Evolutionary conservation across 148 eudicot species (phyloP).

Genomic region (Suaeda aralocaspica): DNA sequence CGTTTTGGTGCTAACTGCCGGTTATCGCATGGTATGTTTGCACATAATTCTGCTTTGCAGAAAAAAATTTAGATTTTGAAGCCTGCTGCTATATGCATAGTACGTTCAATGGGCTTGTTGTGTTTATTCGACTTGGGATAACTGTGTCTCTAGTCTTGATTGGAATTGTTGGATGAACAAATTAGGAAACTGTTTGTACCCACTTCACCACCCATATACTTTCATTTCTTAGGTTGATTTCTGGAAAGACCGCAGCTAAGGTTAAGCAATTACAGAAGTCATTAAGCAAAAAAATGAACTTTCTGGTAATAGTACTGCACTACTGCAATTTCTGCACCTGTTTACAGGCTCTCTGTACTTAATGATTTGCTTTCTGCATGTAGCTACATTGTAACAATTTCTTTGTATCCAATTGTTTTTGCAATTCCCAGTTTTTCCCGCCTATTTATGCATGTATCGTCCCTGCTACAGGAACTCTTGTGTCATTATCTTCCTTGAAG

Average conservation of each 20-base stretch:
- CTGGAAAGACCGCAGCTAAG: background rate
- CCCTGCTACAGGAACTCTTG: slow-evolving; percentile 47
- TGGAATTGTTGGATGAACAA: background rate
- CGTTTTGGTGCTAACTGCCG: slow-evolving; percentile 99
- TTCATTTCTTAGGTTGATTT: slow-evolving; percentile 4
- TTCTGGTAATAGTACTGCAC: background rate
- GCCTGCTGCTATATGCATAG: slow-evolving; percentile 8
- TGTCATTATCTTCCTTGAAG: slow-evolving; percentile 62
- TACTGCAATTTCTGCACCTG: background rate
- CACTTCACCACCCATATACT: background rate
- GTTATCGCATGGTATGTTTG: slow-evolving; percentile 96
- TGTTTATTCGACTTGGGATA: slow-evolving; percentile 2
- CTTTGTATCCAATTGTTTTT: background rate
- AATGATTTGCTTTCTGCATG: background rate
- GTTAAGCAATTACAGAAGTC: slow-evolving; percentile 1
- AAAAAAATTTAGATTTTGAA: slow-evolving; percentile 15
- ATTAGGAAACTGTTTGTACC: background rate
- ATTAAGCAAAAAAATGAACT: background rate
- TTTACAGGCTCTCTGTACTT: background rate
- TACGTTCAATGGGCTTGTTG: slow-evolving; percentile 7
- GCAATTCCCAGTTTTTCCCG: background rate
- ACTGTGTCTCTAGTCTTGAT: background rate
- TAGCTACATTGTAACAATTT: background rate
- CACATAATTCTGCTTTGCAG: slow-evolving; percentile 35
- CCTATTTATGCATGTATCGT: background rate